phyloP scores from a whole-genome alignment of 2,329 filamentous ascomycete species.

The Aspergillus ochraceus region DNA sequence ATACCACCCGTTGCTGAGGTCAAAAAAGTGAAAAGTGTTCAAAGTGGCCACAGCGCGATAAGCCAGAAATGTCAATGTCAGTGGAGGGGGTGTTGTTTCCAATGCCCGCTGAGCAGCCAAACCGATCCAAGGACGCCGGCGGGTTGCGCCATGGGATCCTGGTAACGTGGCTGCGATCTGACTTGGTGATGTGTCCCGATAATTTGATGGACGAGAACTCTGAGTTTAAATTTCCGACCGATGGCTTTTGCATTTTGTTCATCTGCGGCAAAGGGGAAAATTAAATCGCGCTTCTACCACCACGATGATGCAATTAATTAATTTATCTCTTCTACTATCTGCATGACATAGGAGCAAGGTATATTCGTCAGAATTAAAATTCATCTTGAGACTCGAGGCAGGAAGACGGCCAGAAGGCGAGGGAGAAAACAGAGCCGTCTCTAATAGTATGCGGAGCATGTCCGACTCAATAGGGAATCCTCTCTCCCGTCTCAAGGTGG shows the following conservation, averaged over 20 bases:
- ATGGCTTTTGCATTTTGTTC: neutral
- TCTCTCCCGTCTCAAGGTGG: neutral
- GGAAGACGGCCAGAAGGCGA: neutral
- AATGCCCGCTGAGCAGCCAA: constrained; percentile 10
- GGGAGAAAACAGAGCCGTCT: neutral
- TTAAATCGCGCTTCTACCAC: neutral
- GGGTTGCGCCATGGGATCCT: constrained; percentile 9
- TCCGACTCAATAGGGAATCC: neutral
- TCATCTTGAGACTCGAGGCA: neutral
- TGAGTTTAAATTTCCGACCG: neutral
- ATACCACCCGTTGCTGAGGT: neutral
- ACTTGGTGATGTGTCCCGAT: constrained; percentile 5
- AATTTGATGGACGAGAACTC: neutral
- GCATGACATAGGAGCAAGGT: neutral
- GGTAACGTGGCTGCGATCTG: constrained; percentile 15
- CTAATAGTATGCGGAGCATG: neutral
- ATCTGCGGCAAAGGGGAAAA: neutral
- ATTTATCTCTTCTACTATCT: neutral
- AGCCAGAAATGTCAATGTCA: neutral
- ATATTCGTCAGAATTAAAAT: neutral
- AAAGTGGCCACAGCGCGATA: neutral
- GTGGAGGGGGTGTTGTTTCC: constrained; percentile 1
- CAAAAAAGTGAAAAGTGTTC: neutral
- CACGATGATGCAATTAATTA: neutral
- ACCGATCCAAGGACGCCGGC: constrained; percentile 6